These are phyloP conservation scores for Pisolithus orientalis DNA, from an alignment of 768 basidiomycete genomes.

Conservation along the genomic window DNA sequence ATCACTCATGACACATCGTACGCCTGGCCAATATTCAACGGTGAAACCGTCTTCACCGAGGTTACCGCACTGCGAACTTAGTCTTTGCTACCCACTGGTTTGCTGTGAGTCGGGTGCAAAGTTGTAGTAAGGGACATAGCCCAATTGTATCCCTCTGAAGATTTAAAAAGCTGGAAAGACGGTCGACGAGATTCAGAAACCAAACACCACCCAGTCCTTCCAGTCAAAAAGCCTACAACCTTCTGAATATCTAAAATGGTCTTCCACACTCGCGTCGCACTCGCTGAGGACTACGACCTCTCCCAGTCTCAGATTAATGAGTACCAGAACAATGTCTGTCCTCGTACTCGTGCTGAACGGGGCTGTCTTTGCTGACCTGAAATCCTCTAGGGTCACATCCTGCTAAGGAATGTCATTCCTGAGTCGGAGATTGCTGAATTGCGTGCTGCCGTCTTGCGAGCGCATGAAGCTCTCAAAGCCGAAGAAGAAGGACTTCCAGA, in stretches of 20 bases:
- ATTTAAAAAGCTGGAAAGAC: not conserved
- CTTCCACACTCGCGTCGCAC: not conserved
- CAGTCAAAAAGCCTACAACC: not conserved
- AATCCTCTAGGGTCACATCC: not conserved
- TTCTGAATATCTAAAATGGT: not conserved
- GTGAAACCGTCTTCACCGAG: too few species aligned
- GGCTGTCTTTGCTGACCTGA: not conserved
- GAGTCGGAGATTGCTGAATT: constrained; percentile 1
- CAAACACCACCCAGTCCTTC: not conserved
- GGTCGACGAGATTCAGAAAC: not conserved
- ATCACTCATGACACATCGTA: too few species aligned
- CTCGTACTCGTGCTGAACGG: not conserved
- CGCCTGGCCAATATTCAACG: too few species aligned
- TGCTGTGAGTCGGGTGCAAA: not conserved
- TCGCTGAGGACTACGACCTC: not conserved
- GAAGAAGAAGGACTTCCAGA: constrained; percentile 3
- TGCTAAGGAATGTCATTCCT: not conserved
- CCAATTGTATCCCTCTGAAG: not conserved
- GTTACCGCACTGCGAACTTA: too few species aligned
- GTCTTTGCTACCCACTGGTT: not conserved
- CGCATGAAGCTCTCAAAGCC: not conserved
- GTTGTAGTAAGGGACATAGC: not conserved
- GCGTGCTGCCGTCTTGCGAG: not conserved
- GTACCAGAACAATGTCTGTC: constrained; percentile 1
- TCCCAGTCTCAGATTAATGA: not conserved